A percentile compares a stretch with the other conserved stretches of the same genome.
These are phyloP conservation scores for Alternaria hordeiaustralica DNA, from an alignment of 2,329 filamentous ascomycete genomes.

Conservation along the genomic window DNA sequence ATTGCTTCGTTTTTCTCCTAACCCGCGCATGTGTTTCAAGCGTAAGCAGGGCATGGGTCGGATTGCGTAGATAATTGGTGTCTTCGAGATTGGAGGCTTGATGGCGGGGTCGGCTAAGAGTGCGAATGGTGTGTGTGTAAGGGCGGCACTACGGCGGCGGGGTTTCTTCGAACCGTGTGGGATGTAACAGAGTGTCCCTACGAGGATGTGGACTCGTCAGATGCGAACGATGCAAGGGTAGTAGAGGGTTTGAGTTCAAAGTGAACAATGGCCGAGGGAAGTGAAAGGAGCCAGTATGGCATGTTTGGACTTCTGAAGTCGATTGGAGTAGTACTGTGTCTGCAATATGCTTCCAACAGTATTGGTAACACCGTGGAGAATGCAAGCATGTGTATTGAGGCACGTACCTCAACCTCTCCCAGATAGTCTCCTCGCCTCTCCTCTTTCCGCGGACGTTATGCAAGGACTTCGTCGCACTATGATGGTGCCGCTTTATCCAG, in stretches of 20 bases:
- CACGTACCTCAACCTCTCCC: slow-evolving; percentile 20
- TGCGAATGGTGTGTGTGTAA: slow-evolving; percentile 16
- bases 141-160: slow-evolving; percentile 19
- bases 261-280: background rate
- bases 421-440: slow-evolving; percentile 24
- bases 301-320: background rate
- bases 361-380: background rate
- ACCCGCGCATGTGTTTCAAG: slow-evolving; percentile 34
- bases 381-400: background rate
- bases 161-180: slow-evolving; percentile 7
- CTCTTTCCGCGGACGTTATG: slow-evolving; percentile 29
- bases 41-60: slow-evolving; percentile 21
- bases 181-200: slow-evolving; percentile 10
- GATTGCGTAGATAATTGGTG: slow-evolving; percentile 26
- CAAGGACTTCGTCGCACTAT: slow-evolving; percentile 25
- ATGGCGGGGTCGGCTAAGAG: slow-evolving; percentile 28
- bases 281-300: background rate
- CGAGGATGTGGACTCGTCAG: background rate
- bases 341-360: background rate
- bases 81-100: slow-evolving; percentile 18
- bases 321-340: background rate
- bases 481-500: slow-evolving; percentile 19
- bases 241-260: background rate
- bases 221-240: background rate
- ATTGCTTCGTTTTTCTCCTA: slow-evolving; percentile 14